Base-by-base conservation (phyloP, 805 yeast genomes). In the Dipodascopsis tothii region DNA sequence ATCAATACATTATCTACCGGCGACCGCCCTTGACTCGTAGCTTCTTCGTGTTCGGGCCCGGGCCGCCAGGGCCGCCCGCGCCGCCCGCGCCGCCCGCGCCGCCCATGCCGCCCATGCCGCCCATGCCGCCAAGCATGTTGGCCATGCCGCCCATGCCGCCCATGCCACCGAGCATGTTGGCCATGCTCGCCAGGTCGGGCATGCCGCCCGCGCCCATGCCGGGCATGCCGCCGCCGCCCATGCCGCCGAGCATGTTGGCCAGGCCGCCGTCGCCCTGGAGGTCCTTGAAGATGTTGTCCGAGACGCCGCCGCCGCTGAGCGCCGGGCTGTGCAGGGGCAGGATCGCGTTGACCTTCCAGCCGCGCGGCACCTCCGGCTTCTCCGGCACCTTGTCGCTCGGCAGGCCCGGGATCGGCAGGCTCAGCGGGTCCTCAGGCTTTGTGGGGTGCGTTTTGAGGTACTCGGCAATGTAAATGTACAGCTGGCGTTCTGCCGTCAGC, bases 261-360 rank as follows among this genome's bases (percentile, higher is more conserved):
- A 44, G 60, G 16, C 41, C 48, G 21, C 44, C 46, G 19, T n/a
- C 18, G 4, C 60, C 55, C 3, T 39, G 41, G 39, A 52, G 21
- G 21, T 45, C 56, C 32, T 51, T 45, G 36, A 52, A 51, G 48
- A 59, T 52, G 38, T 63, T 60, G 27, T 63, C 85, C 1, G 87
- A 78, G 72, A 80, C 78, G 40, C 96, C 96, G 56, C 84, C 86
- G 23, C 84, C 88, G 71, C 84, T 73, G 35, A 88, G 72, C 36
- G 81, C 78, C 17, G 81, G 78, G 42, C 94, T 81, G 57, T 81
- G 86, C 23, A 86, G 71, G n/a, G 98, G 98, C 11, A 88, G 85
- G 36, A 90, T 79, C 2, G 80, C 75, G 62, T 84, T 85, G 84
- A 88, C 82, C 56, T 72, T 77, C 71, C 84, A 82, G 9, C 95